Evolutionary conservation across 768 basidiomycete species (phyloP), one percentile per base, ranked within the genome.

Genomic region (Cyathus striatus): DNA sequence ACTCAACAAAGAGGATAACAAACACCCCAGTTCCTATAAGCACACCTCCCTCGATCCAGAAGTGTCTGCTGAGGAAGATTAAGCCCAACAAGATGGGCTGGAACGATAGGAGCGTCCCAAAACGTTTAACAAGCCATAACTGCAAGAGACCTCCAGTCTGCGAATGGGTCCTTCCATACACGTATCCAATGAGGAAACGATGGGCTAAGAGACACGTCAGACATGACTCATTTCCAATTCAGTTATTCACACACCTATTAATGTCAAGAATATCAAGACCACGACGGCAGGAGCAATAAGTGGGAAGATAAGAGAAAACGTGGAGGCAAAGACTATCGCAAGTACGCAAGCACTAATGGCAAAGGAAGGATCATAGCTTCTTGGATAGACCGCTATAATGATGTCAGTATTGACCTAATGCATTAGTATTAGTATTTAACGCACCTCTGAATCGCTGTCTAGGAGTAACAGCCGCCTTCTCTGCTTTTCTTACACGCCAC

Each of bases 1-100:
- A 53, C 55, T 90, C 88, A 13, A 86, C 77, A 44, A 81, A 68
- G 6, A 80, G 21, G 23, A 83, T 64, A 20, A 81, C 72, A 34
- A 70, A 56, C 10, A 75, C 49, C 6, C 81, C 83, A 3, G 70
- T 58, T 4, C 75, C 85, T 23, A 77, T 58, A 20, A 86, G 71
- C 9, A 85, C 63, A 14, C 79, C 77, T 12, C 83, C 87, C 55
- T 88, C 79, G 30, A 79, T 74, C 86, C 85, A 90, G 40, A 88
- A 70, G 23, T 64, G 55, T 40, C 84, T 66, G 40, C 76, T 79
- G 41, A 90, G 63, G 52, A 88, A 66, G 22, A 90, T 78, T 38
- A 90, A 70, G 2, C 89, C 88, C 14, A 90, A 65, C 26, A 90
- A 65, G 37, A 86, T 70, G 20, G 89, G 88, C 52, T 90, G 87